Base-by-base conservation (phyloP, 2,329 filamentous ascomycete genomes). In the Septoria petroselini region DNA sequence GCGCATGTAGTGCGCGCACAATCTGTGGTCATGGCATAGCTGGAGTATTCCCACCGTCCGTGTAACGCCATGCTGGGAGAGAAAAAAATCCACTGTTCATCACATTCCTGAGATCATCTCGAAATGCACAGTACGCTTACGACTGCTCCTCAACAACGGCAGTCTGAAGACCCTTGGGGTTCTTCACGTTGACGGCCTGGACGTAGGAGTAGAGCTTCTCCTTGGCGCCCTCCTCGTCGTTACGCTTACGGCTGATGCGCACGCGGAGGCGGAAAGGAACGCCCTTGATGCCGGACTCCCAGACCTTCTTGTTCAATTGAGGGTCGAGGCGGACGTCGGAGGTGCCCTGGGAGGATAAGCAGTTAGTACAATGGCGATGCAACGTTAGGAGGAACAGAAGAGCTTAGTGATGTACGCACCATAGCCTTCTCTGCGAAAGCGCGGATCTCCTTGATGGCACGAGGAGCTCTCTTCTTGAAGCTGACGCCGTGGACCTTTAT, bases 241-340 rank as follows among this genome's bases (percentile, higher is more conserved):
- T 98, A 84, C 93, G 89, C 85, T 95, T 94, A 78, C 93, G 89
- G 73, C 90, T 95, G 79, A 98, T 96, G 79, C 94, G 90, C 72
- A 98, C 85, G 71, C 93, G 91, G 68, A 98, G 82, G 77, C 94
- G 86, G 87, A 86, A 97, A 66, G 91, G 89, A 65, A 96, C 91
- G 71, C 93, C 94, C 88, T 97, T 98, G 82, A 98, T 85, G 76
- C 93, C 93, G 72, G 86, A 81, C 80, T 98, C 93, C 93, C 93
- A 98, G 75, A 98, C 91, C 84, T 98, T 97, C 88, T 98, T 98
- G 87, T 98, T 98, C 71, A 98, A 80, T 80, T 93, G 87, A 71
- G 93, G 93, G 83, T 98, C 93, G 72, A 98, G 79, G 69, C 93
- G 93, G 78, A 98, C 93, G 74, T 98, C 93, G 70, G 82, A 77